These are phyloP conservation scores for Solanum chmielewskii DNA, from an alignment of 257 asterid genomes.

Conservation along the genomic window DNA sequence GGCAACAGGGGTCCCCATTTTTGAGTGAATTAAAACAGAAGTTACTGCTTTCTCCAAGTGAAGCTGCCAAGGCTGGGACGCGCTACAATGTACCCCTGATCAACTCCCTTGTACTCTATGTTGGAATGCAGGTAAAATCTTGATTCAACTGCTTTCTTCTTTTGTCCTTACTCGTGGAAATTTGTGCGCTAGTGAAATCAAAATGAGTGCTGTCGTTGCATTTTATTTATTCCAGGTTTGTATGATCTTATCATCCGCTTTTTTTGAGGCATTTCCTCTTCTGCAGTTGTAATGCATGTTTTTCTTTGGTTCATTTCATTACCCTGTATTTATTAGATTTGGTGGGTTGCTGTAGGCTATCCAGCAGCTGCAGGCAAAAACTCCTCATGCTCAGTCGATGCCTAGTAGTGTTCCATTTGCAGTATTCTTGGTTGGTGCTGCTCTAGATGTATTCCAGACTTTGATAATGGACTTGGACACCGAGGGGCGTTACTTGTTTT, in stretches of 20 bases:
- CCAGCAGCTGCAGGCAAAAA: slow-evolving; percentile 74
- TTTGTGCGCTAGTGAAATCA: neutral
- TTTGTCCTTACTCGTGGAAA: neutral
- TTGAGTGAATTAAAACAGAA: slow-evolving; percentile 80
- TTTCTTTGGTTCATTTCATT: neutral
- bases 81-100: slow-evolving; percentile 85
- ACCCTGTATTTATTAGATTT: neutral
- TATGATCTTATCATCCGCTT: neutral
- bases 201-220: neutral
- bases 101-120: slow-evolving; percentile 87
- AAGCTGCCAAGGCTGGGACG: slow-evolving; percentile 73
- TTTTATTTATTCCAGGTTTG: neutral
- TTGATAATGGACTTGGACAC: slow-evolving; percentile 78
- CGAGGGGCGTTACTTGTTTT: slow-evolving; percentile 91
- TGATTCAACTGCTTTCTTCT: neutral
- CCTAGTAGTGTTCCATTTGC: slow-evolving; percentile 40
- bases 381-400: slow-evolving; percentile 59
- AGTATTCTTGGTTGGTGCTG: slow-evolving; percentile 68
- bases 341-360: slow-evolving; percentile 42
- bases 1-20: slow-evolving; percentile 78
- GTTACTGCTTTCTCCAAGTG: slow-evolving; percentile 65
- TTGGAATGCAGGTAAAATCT: slow-evolving; percentile 72
- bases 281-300: neutral
- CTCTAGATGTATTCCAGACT: slow-evolving; percentile 75
- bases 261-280: neutral